Percentiles rank a stretch among this genome's conserved stretches.
phyloP scores from a whole-genome alignment of 257 asterid species.

The Echium plantagineum region DNA sequence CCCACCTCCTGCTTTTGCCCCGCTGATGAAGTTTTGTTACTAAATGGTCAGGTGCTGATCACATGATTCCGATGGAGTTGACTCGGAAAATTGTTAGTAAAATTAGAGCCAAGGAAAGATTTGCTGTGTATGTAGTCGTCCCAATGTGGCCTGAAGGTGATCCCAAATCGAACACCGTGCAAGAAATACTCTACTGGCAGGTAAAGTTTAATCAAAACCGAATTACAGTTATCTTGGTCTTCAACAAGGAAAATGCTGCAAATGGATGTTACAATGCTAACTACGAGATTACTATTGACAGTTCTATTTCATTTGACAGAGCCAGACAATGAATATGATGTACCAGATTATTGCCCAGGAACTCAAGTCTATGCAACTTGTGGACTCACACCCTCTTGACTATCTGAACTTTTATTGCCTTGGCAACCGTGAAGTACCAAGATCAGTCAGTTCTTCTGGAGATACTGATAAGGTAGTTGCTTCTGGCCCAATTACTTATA shows the following conservation, averaged over 20 bases:
- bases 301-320: constrained; percentile 25
- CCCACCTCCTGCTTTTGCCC: constrained; percentile 3
- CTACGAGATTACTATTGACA: background rate
- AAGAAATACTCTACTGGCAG: constrained; percentile 97
- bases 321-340: constrained; percentile 81
- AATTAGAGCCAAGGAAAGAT: constrained; percentile 67
- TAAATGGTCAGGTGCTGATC: constrained; percentile 68
- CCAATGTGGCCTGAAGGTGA: constrained; percentile 99
- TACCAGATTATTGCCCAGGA: constrained; percentile 59
- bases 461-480: constrained; percentile 52
- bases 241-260: background rate
- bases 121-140: constrained; percentile 61
- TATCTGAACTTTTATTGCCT: constrained; percentile 85
- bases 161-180: constrained; percentile 60
- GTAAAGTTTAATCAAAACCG: too few relatives aligned
- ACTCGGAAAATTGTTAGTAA: constrained; percentile 63
- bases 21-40: background rate
- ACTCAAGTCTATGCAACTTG: constrained; percentile 48
- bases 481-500: background rate
- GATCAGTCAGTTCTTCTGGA: constrained; percentile 25
- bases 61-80: constrained; percentile 77
- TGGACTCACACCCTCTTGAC: constrained; percentile 56
- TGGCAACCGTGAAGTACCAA: constrained; percentile 65
- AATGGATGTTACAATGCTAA: background rate
- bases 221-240: background rate